phyloP scores from a whole-genome alignment of 257 asterid genomes.

The Eucommia ulmoides region DNA sequence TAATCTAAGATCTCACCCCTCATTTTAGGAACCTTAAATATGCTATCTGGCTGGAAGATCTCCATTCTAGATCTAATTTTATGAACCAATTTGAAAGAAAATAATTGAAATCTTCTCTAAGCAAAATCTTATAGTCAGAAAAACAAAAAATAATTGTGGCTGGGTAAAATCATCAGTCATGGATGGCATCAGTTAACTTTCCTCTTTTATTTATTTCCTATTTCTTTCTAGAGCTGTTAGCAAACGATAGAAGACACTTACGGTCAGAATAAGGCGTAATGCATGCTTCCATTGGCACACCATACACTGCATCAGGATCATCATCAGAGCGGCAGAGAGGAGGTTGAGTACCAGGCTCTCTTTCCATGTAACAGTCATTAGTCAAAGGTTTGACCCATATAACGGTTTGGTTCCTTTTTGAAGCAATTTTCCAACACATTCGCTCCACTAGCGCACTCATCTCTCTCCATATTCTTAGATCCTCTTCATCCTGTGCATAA shows the following conservation, averaged over 20 bases:
- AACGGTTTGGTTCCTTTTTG: slow-evolving; percentile 73
- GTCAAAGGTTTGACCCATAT: slow-evolving; percentile 89
- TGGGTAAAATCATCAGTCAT: too few relatives aligned
- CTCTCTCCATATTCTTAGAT: slow-evolving; percentile 69
- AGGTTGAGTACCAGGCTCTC: slow-evolving; percentile 74
- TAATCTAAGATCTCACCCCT: too few relatives aligned
- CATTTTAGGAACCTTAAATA: too few relatives aligned
- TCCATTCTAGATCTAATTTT: too few relatives aligned
- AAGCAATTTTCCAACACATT: slow-evolving; percentile 93
- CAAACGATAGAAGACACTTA: slow-evolving; percentile 29
- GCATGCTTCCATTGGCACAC: slow-evolving; percentile 80
- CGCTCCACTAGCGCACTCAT: slow-evolving; percentile 86
- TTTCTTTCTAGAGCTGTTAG: too few relatives aligned
- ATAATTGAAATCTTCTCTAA: too few relatives aligned
- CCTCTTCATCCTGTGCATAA: slow-evolving; percentile 93
- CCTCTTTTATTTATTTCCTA: too few relatives aligned
- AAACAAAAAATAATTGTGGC: too few relatives aligned
- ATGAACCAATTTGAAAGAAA: too few relatives aligned
- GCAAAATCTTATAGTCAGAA: too few relatives aligned
- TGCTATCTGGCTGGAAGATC: too few relatives aligned
- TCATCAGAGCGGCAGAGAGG: slow-evolving; percentile 81
- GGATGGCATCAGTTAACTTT: too few relatives aligned
- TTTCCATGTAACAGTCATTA: slow-evolving; percentile 60
- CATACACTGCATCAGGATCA: slow-evolving; percentile 92
- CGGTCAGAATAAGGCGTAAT: slow-evolving; percentile 87